Base-by-base conservation (phyloP, 2,329 filamentous ascomycete genomes). In the Thelonectria rubi region DNA sequence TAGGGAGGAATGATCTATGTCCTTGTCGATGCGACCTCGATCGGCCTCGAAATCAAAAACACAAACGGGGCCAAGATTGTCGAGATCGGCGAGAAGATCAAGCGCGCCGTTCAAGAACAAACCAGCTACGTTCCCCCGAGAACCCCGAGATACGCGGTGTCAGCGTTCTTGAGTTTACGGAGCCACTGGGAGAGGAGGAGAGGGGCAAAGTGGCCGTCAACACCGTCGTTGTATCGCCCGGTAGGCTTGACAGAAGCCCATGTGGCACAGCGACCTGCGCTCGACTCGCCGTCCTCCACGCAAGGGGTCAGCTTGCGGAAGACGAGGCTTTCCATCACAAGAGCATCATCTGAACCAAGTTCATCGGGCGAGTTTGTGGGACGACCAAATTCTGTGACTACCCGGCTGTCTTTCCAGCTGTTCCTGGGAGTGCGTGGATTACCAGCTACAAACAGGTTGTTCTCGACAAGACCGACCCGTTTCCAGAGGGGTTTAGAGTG, bases 1-100 rank as follows among this genome's bases (percentile, higher is more conserved):
- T 68, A 62, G 2, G 65, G 65, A 1, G 65, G 66, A 6, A 66
- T 68, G 66, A 66, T 68, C 8, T 68, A 68, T 10, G 66, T 62
- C 2, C 34, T 68, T 1, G 60, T 66, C 0, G 65, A 66, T 20
- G 66, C 63, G 1, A 50, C 58, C 0, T 68, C 63, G 0, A 65
- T 66, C 2, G 58, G 56, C 1, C 50, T 68, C 0, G 54, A 58
- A 43, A 64, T 68, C 14, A 65, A 66, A 32, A 65, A 49, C 21
- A 47, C 32, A 0, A 55, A 55, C 3, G 65, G 65, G 3, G 55
- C 58, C 0, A 60, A 54, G 1, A 10, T 68, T 2, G 66, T 68
- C 11, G 55, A 68, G 2, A 18, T 68, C 1, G 60, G 66, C 6
- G 66, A 68, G 11, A 58, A 32, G 3, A 68, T 68, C 55, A 68